These are phyloP conservation scores for Pyricularia grisea DNA, from an alignment of 2,329 filamentous ascomycete species.

Conservation along the genomic window DNA sequence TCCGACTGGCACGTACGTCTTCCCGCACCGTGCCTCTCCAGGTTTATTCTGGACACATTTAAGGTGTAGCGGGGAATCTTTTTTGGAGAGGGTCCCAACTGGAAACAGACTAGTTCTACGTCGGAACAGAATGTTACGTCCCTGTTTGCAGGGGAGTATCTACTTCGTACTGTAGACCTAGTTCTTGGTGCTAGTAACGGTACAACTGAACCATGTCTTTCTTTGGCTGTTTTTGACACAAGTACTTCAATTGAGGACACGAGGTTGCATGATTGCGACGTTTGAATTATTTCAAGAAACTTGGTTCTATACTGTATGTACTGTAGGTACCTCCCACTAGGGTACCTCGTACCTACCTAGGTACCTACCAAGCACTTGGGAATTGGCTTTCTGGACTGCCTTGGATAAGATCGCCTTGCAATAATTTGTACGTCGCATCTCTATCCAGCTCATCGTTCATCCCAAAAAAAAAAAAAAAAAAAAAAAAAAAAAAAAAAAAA, in stretches of 20 bases:
- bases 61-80: background rate
- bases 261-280: background rate
- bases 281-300: too few relatives aligned
- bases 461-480: background rate
- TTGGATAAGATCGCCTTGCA: background rate
- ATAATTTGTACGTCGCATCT: background rate
- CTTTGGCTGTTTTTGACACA: background rate
- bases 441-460: background rate
- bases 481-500: too few relatives aligned
- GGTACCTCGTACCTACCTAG: too few relatives aligned
- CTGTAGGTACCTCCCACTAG: too few relatives aligned
- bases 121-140: background rate
- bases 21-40: background rate
- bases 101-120: background rate
- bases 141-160: background rate
- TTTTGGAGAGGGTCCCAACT: background rate
- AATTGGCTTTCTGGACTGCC: background rate
- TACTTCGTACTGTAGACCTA: too few relatives aligned
- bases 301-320: too few relatives aligned
- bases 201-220: background rate
- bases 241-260: background rate
- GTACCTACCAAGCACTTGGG: background rate
- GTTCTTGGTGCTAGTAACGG: background rate
- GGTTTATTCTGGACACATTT: background rate
- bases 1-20: background rate